These are phyloP conservation scores for Tilletia walkeri DNA, from an alignment of 1,284 basidiomycete species.

Conservation along the genomic window DNA sequence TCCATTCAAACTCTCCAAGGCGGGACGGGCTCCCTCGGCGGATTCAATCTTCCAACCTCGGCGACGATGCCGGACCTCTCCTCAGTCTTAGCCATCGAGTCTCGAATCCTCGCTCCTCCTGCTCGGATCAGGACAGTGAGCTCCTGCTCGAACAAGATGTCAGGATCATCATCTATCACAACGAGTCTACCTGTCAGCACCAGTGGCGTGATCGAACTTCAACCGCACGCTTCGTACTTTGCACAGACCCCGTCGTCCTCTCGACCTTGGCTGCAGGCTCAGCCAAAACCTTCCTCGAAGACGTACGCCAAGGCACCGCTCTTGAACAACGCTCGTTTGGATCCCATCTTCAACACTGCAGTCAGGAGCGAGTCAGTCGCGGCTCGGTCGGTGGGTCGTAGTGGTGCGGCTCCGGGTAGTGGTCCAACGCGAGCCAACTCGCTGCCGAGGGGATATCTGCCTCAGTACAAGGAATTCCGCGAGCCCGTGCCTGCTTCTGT, in stretches of 20 bases:
- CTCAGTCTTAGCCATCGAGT: not conserved
- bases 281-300: too few relatives aligned
- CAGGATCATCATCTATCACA: not conserved
- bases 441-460: slow-evolving; percentile 1
- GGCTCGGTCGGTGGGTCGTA: not conserved
- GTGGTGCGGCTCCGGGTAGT: not conserved
- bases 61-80: slow-evolving; percentile 14
- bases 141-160: slow-evolving; percentile 8
- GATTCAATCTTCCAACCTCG: not conserved
- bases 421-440: slow-evolving; percentile 10
- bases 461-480: slow-evolving; percentile 16
- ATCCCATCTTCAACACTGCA: slow-evolving; percentile 7
- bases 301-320: too few relatives aligned
- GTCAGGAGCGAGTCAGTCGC: not conserved
- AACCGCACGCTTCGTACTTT: slow-evolving; percentile 1
- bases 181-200: not conserved
- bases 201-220: slow-evolving; percentile 4
- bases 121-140: slow-evolving; percentile 4
- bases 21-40: not conserved
- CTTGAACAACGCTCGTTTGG: not conserved
- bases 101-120: not conserved
- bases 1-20: not conserved
- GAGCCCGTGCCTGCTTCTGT: not conserved
- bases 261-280: too few relatives aligned
- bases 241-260: not conserved